Conservation (phyloP, 148 eudicot species). For the Persicaria tinctoria region DNA sequence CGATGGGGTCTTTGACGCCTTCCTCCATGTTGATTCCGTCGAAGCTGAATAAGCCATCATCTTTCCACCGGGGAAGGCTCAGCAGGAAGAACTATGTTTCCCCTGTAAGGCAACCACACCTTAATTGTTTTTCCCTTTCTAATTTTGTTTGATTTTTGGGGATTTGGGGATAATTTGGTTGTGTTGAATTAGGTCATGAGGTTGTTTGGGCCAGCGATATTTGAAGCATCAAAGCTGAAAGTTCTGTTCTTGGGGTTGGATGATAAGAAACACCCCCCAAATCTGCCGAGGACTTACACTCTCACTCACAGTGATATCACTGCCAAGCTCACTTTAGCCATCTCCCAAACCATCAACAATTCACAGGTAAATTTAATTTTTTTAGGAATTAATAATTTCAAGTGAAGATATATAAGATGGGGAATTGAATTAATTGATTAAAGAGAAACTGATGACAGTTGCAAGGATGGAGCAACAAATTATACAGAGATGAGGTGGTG, state of each 20-base stretch:
- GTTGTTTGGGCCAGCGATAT: conserved; percentile 87
- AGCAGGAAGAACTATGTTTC: conserved; percentile 24
- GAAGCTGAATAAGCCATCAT: conserved; percentile 31
- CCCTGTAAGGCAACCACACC: conserved; percentile 35
- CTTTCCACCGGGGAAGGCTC: conserved; percentile 22
- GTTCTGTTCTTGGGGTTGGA: conserved; percentile 73
- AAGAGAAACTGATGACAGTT: conserved; percentile 32
- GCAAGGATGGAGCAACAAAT: conserved; percentile 86
- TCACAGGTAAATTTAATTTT: conserved; percentile 52
- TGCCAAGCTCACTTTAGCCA: conserved; percentile 80
- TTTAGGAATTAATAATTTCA: no score
- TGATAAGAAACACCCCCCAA: conserved; percentile 72
- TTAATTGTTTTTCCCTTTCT: no score
- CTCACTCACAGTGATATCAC: conserved; percentile 85
- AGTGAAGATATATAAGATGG: no score
- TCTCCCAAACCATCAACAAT: conserved; percentile 83
- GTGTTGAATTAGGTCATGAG: conserved; percentile 61
- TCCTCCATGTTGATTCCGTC: conserved; percentile 40
- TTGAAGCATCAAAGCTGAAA: conserved; percentile 88
- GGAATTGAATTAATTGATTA: background rate
- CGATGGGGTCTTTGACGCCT: conserved; percentile 51
- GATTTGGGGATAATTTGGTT: background rate
- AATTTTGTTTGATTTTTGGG: background rate
- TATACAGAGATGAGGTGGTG: conserved; percentile 89
- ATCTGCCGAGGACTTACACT: conserved; percentile 86